Evolutionary conservation across 495 filamentous ascomycete genomes (phyloP).

Genomic region (Penicillium steckii): DNA sequence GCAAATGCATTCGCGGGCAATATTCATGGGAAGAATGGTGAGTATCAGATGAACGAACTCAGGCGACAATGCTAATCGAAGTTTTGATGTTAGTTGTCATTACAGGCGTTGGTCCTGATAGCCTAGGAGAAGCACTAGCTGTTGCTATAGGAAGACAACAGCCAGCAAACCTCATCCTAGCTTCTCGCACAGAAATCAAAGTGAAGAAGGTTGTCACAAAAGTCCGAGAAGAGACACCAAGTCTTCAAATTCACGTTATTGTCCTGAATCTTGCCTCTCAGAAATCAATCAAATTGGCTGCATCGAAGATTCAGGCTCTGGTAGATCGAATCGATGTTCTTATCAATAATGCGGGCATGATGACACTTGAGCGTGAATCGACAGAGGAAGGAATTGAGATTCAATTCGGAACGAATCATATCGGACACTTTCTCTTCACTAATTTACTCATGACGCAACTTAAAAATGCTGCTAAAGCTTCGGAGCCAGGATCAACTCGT

Average conservation of each 20-base stretch:
- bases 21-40: constrained; percentile 36
- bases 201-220: constrained; percentile 45
- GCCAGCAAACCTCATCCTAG: constrained; percentile 51
- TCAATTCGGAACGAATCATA: constrained; percentile 71
- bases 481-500: constrained; percentile 18
- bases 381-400: constrained; percentile 68
- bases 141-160: constrained; percentile 52
- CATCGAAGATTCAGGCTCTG: constrained; percentile 6
- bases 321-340: constrained; percentile 15
- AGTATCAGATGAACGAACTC: not conserved
- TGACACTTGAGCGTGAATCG: constrained; percentile 46
- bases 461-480: constrained; percentile 39
- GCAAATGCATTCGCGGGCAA: constrained; percentile 38
- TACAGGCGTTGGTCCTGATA: constrained; percentile 52
- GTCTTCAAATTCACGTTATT: not conserved
- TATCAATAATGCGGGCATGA: constrained; percentile 70
- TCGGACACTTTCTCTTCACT: constrained; percentile 66
- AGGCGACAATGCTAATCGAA: not conserved
- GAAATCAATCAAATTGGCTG: constrained; percentile 13
- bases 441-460: constrained; percentile 60
- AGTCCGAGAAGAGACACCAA: constrained; percentile 21
- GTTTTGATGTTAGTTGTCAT: constrained; percentile 35
- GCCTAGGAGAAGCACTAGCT: constrained; percentile 52
- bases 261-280: constrained; percentile 18
- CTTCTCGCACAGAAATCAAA: constrained; percentile 50